phyloP scores from a whole-genome alignment of 139 green algal species.

The Bryopsis sp. region DNA sequence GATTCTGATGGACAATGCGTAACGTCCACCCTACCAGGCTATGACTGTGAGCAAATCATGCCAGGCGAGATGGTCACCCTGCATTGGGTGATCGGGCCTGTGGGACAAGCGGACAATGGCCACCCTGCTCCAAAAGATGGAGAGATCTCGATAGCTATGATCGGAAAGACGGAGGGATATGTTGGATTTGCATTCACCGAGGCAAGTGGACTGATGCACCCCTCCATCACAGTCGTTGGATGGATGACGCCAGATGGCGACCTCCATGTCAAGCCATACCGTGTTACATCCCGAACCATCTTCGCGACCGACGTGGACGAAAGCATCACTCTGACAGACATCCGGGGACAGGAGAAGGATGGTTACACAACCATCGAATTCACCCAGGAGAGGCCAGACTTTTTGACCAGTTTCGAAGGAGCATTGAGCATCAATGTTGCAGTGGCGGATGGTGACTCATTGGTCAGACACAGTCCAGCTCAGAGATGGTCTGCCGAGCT shows the following conservation, averaged over 20 bases:
- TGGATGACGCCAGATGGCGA: background rate
- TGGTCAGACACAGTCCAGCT: background rate
- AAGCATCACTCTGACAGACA: background rate
- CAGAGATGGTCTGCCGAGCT: background rate
- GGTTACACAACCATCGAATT: constrained; percentile 12
- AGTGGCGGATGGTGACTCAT: background rate
- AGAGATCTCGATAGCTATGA: constrained; percentile 3
- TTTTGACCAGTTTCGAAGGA: constrained; percentile 4
- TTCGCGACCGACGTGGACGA: background rate
- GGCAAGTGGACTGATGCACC: background rate
- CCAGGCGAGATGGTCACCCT: too few relatives aligned
- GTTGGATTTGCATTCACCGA: background rate
- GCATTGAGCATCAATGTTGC: background rate
- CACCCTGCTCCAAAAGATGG: background rate
- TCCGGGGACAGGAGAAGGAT: background rate
- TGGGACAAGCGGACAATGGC: background rate
- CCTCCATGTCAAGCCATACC: background rate
- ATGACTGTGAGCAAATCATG: too few relatives aligned
- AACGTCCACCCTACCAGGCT: too few relatives aligned
- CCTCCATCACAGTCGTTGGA: background rate
- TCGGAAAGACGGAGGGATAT: background rate
- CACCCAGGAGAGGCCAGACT: background rate
- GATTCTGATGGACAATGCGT: too few relatives aligned
- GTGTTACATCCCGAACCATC: background rate
- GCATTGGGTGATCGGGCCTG: constrained; percentile 8